Percentiles rank a stretch among this genome's conserved stretches.
These are phyloP conservation scores for Gomphus sp. DNA, from an alignment of 1,284 basidiomycete genomes.

Conservation along the genomic window DNA sequence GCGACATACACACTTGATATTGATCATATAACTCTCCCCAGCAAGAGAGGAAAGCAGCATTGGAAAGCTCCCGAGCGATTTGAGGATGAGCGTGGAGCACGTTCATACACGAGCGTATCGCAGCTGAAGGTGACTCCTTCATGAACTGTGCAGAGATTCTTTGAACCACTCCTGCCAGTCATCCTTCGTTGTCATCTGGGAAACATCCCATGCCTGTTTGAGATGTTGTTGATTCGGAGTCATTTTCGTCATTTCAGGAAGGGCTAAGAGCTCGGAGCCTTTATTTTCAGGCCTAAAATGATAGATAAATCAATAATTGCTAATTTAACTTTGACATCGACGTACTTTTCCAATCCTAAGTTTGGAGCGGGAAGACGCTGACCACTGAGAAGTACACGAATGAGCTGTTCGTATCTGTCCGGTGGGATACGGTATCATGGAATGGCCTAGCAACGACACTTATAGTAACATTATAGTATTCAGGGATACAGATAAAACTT, in stretches of 20 bases:
- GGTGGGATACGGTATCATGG: slow-evolving; percentile 78
- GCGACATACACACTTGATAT: slow-evolving; percentile 63
- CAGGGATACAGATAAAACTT: slow-evolving; percentile 13
- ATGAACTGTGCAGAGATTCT: slow-evolving; percentile 92
- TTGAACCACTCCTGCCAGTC: slow-evolving; percentile 98
- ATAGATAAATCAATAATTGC: background rate
- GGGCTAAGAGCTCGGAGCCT: slow-evolving; percentile 62
- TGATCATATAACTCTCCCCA: slow-evolving; percentile 96
- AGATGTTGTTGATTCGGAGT: slow-evolving; percentile 96
- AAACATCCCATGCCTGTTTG: slow-evolving; percentile 95
- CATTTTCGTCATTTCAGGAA: slow-evolving; percentile 81
- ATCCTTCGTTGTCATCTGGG: slow-evolving; percentile 69
- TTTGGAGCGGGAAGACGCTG: slow-evolving; percentile 70
- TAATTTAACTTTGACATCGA: slow-evolving; percentile 13
- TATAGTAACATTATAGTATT: background rate
- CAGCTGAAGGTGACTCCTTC: slow-evolving; percentile 97
- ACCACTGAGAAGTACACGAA: slow-evolving; percentile 85
- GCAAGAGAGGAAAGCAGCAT: slow-evolving; percentile 96
- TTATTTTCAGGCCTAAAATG: slow-evolving; percentile 39
- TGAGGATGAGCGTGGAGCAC: slow-evolving; percentile 90
- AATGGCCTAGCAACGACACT: slow-evolving; percentile 49
- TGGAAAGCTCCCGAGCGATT: slow-evolving; percentile 92
- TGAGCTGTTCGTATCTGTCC: slow-evolving; percentile 80
- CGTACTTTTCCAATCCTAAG: slow-evolving; percentile 30
- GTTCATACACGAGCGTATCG: slow-evolving; percentile 91